phyloP scores from a whole-genome alignment of 371 early-diverging fungal species.

The Parasitella parasitica region DNA sequence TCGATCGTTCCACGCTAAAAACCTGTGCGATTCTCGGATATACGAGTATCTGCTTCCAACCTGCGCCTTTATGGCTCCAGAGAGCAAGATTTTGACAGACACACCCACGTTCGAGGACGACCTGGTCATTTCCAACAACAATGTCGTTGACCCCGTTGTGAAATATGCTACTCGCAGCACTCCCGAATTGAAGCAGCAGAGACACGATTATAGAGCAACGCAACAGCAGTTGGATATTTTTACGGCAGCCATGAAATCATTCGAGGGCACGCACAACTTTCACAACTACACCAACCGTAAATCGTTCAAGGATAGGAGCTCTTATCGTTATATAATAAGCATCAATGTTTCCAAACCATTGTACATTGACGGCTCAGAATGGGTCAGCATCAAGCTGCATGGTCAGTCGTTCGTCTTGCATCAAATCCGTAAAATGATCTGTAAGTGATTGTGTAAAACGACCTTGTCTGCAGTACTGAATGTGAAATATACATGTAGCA shows the following conservation, averaged over 20 bases:
- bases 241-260: slow-evolving; percentile 65
- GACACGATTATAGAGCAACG: slow-evolving; percentile 64
- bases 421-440: slow-evolving; percentile 99
- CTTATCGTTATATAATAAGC: slow-evolving; percentile 79
- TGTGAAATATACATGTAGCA: slow-evolving; percentile 33
- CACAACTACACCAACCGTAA: slow-evolving; percentile 96
- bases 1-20: slow-evolving; percentile 91
- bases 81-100: slow-evolving; percentile 15
- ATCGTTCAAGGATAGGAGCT: slow-evolving; percentile 72
- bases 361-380: slow-evolving; percentile 79
- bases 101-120: slow-evolving; percentile 26
- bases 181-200: slow-evolving; percentile 51
- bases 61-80: slow-evolving; percentile 70
- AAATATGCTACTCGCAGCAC: slow-evolving; percentile 31
- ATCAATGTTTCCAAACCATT: slow-evolving; percentile 80
- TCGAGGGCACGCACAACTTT: slow-evolving; percentile 92
- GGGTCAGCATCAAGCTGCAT: slow-evolving; percentile 90
- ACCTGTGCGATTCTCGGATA: slow-evolving; percentile 87
- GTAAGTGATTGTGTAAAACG: slow-evolving; percentile 53
- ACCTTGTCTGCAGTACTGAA: too few relatives aligned
- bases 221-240: slow-evolving; percentile 64
- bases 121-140: slow-evolving; percentile 9
- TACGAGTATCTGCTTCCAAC: slow-evolving; percentile 99
- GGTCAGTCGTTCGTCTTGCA: slow-evolving; percentile 99
- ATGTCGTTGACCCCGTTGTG: slow-evolving; percentile 15